Evolutionary conservation across 805 yeast species (phyloP).

Genomic region (Candida vaughaniae): DNA sequence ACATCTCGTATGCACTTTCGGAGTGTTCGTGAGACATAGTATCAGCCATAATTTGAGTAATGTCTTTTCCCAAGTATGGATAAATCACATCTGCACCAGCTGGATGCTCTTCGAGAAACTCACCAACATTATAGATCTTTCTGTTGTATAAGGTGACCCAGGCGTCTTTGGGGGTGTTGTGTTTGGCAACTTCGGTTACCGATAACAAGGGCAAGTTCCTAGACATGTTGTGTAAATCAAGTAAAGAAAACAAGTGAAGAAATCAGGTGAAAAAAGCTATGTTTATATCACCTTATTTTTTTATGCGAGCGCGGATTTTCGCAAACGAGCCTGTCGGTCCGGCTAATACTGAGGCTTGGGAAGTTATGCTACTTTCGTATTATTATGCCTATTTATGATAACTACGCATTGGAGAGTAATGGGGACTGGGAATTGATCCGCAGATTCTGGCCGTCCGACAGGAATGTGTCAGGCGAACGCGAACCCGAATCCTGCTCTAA

Average conservation of each 20-base stretch:
- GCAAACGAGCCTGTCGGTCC: too few species aligned
- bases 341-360: too few species aligned
- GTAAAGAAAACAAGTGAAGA: background rate
- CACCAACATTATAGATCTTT: constrained; percentile 81
- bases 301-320: background rate
- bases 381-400: too few species aligned
- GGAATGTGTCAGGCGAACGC: too few species aligned
- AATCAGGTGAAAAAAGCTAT: too few species aligned
- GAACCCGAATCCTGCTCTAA: too few species aligned
- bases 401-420: background rate
- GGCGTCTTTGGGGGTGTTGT: constrained; percentile 54
- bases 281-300: constrained; percentile 7
- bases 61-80: constrained; percentile 59
- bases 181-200: constrained; percentile 49
- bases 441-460: too few species aligned
- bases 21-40: constrained; percentile 72
- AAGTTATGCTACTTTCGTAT: too few species aligned
- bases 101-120: constrained; percentile 70
- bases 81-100: constrained; percentile 61
- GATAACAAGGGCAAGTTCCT: constrained; percentile 60
- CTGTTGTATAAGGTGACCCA: constrained; percentile 82
- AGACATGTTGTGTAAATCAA: background rate
- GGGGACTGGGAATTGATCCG: background rate
- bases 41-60: constrained; percentile 77
- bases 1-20: constrained; percentile 80